Conservation (phyloP, 73 alveolate genomes). For the Durusdinium trenchii region DNA sequence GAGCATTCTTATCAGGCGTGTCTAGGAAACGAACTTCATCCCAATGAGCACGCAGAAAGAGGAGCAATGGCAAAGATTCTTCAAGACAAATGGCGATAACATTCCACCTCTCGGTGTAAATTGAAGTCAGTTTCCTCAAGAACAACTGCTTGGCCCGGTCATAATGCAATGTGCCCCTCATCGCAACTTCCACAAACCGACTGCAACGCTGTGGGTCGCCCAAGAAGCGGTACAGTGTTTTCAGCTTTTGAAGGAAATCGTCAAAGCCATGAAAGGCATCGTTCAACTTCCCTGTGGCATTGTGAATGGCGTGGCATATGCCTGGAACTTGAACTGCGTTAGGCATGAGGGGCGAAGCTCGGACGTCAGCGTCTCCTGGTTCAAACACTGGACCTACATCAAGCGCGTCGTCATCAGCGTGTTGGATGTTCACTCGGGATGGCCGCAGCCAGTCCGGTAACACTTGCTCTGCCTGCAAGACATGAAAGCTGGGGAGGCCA, state of each 20-base stretch:
- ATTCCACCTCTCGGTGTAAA: not conserved
- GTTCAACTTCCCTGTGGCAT: not conserved
- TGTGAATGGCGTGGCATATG: conserved; percentile 19
- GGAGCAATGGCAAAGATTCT: not conserved
- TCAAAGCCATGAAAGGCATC: not conserved
- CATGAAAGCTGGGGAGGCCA: not conserved
- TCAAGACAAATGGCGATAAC: not conserved
- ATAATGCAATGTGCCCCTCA: not conserved
- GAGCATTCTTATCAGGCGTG: too few species aligned
- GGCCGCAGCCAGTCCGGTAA: not conserved
- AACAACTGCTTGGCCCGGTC: not conserved
- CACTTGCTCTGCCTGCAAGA: not conserved
- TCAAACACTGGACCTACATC: too few species aligned
- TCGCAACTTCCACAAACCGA: conserved; percentile 10
- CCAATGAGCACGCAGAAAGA: not conserved
- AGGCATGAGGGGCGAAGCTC: not conserved
- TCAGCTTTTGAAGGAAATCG: not conserved
- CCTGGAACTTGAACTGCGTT: not conserved
- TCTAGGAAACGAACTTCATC: not conserved
- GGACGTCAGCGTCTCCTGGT: not conserved
- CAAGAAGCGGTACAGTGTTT: not conserved
- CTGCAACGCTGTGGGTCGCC: not conserved
- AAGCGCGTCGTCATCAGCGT: not conserved
- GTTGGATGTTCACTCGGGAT: not conserved
- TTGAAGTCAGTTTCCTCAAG: too few species aligned